These are phyloP conservation scores for Sarocladiaceae sp. DNA, from an alignment of 2,329 filamentous ascomycete species.

Conservation along the genomic window DNA sequence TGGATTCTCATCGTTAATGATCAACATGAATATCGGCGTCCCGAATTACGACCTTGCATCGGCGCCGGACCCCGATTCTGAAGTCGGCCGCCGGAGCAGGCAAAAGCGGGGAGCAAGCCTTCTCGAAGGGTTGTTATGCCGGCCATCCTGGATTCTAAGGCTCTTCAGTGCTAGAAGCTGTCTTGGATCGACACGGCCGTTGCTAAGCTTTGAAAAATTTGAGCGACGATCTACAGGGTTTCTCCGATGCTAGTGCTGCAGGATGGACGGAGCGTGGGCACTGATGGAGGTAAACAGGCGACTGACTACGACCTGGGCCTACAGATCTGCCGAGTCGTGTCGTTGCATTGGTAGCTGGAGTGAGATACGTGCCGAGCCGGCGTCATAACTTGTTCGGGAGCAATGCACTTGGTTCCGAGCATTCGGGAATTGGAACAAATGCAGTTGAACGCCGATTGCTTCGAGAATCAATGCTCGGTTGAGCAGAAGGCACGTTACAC, in stretches of 20 bases:
- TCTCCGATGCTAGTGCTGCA: constrained; percentile 7
- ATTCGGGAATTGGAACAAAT: too few relatives aligned
- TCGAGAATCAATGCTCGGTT: constrained; percentile 1
- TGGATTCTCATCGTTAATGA: neutral
- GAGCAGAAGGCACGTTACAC: constrained; percentile 5
- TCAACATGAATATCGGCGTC: neutral
- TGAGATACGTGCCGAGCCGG: neutral
- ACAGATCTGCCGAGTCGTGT: too few relatives aligned
- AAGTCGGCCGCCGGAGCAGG: too few relatives aligned
- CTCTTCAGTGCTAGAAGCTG: too few relatives aligned
- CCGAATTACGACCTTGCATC: constrained; percentile 5
- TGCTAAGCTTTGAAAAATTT: neutral
- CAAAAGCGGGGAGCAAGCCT: neutral
- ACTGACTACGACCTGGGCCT: too few relatives aligned
- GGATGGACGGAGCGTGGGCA: neutral
- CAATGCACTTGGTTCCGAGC: too few relatives aligned
- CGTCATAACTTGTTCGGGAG: neutral
- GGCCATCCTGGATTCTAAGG: too few relatives aligned
- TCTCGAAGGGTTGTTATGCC: too few relatives aligned
- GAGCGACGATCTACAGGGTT: neutral
- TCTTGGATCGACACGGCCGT: neutral
- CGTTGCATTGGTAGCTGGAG: neutral
- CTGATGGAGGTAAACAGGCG: neutral
- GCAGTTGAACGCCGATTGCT: neutral
- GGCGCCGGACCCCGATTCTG: neutral